phyloP scores from a whole-genome alignment of 2,329 filamentous ascomycete species.

The Colletotrichum spinosum region DNA sequence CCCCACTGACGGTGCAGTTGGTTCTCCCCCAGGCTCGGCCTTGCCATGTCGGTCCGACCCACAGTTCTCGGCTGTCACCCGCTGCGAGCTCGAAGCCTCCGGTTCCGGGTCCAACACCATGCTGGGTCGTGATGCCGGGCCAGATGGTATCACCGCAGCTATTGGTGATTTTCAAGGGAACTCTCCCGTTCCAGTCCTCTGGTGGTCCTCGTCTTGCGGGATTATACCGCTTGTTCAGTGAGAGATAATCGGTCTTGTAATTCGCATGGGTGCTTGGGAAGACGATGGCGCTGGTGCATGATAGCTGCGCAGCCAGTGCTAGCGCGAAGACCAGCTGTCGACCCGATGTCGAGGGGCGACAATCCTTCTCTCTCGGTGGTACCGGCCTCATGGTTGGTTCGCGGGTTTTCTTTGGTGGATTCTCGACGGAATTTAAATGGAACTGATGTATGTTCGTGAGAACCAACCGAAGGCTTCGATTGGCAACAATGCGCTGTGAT shows the following conservation, averaged over 20 bases:
- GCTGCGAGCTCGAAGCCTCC: conserved; percentile 76
- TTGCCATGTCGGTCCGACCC: conserved; percentile 80
- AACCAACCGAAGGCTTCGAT: neutral
- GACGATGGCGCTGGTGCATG: conserved; percentile 14
- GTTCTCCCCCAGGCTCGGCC: conserved; percentile 86
- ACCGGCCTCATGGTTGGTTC: conserved; percentile 20
- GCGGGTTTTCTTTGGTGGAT: neutral
- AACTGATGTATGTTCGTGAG: conserved; percentile 1
- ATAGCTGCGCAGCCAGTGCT: conserved; percentile 21
- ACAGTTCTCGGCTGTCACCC: conserved; percentile 69
- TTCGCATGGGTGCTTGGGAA: conserved; percentile 25
- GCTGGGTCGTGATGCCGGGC: conserved; percentile 80
- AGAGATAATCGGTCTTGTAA: conserved; percentile 41
- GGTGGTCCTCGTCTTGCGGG: conserved; percentile 47
- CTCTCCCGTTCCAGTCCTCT: conserved; percentile 50
- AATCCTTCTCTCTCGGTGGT: conserved; percentile 20
- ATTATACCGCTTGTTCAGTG: conserved; percentile 41
- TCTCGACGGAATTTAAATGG: conserved; percentile 1
- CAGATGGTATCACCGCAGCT: conserved; percentile 78
- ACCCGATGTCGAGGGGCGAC: conserved; percentile 1
- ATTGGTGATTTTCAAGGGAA: conserved; percentile 78
- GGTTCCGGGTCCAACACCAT: conserved; percentile 73
- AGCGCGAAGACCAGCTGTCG: conserved; percentile 17
- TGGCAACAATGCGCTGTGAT: neutral
- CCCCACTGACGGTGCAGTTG: conserved; percentile 80